Base-by-base conservation (phyloP, 108 stramenopile genomes). In the Fragilaria crotonensis region DNA sequence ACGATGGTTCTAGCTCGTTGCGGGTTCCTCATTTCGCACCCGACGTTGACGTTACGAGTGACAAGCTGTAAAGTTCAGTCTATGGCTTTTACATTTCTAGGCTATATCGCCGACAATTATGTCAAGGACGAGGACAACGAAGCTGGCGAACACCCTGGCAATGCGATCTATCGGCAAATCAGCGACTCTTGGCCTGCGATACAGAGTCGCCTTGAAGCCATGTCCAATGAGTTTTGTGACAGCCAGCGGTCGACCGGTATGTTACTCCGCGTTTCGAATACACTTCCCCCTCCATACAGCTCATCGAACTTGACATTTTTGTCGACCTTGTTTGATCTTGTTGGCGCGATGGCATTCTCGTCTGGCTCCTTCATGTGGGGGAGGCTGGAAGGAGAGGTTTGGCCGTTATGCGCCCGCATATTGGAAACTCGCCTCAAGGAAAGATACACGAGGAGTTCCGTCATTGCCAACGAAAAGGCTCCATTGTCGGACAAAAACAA, bases 181-280 rank as follows among this genome's bases (percentile, higher is more conserved):
- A 61, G 62, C 17, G 66, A 71, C 52, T 59, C 67, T n/a, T 76
- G 75, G 75, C 75, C 75, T 4, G 48, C 75, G 0, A 63, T 76
- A 22, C 25, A 68, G 2, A 48, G 61, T 21, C 55, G 67, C 57
- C 68, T 74, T 29, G 20, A 50, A 23, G 49, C 5, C 20, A 9
- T 41, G 14, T 41, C 36, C 7, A 7, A 41, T 7, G 36, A 7
- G 36, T 41, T 41, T 14, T 41, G 36, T 14, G 14, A 14, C 14
- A 11, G 11, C 7, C 14, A 11, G 11, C 14, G 11, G 14, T 41
- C 36, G 11, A 41, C 7, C 20, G 20, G 23, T 7, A 27, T 22
- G 14, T 19, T 30, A 20, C 28, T 41, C 7, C 7, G 14, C 36
- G 14, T 41, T 14, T 11, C 14, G 7, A 41, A 41, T 7, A 11